These are phyloP conservation scores for Populus deltoides DNA, from an alignment of 345 rosid species.

Conservation along the genomic window DNA sequence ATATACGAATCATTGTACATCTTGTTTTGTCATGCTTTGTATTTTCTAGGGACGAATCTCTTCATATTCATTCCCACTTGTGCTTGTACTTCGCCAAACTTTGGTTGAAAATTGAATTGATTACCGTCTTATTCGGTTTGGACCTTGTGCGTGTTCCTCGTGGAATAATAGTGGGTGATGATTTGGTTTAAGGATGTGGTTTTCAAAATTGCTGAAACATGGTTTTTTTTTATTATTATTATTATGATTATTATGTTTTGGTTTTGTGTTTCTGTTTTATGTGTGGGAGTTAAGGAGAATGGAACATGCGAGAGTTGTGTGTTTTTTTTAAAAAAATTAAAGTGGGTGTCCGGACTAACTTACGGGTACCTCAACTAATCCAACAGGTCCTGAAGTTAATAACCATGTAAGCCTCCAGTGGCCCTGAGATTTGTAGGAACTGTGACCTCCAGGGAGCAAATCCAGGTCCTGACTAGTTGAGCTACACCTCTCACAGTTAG, in stretches of 20 bases:
- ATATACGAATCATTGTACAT: not conserved
- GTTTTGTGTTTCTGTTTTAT: not conserved
- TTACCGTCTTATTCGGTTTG: not conserved
- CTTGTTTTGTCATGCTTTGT: not conserved
- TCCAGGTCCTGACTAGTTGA: fast-evolving
- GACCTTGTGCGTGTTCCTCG: not conserved
- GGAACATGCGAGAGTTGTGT: not conserved
- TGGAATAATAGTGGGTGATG: too few species aligned
- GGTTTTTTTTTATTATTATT: not conserved
- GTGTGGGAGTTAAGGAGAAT: not conserved
- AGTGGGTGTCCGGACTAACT: too few species aligned
- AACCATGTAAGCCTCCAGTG: too few species aligned
- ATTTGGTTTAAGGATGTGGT: not conserved
- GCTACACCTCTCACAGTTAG: fast-evolving
- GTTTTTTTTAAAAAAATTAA: too few species aligned
- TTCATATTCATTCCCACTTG: not conserved
- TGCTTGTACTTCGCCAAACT: not conserved
- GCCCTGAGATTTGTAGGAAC: fast-evolving
- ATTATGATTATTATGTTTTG: not conserved
- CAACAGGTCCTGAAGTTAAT: too few species aligned
- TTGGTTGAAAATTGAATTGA: not conserved
- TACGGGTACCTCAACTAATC: too few species aligned
- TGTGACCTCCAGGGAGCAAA: too few species aligned
- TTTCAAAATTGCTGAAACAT: not conserved
- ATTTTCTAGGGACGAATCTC: not conserved